Evolutionary conservation across 192 early-diverging fungal genomes (phyloP).

Genomic region (Chytriomyces hyalinus): DNA sequence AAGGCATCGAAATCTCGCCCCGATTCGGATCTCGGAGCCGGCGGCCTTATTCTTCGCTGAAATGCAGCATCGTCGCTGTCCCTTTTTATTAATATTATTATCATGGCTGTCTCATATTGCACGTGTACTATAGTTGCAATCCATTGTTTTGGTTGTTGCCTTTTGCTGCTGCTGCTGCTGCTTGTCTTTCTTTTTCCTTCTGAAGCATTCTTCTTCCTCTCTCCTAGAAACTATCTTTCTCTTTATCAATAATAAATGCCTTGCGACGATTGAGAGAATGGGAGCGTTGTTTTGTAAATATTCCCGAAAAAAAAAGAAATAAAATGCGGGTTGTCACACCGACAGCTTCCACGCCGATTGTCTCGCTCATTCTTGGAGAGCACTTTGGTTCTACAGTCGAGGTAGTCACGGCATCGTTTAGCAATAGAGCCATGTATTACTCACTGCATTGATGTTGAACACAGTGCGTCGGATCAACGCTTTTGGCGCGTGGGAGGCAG

Average conservation of each 20-base stretch:
- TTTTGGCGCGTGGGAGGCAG: slow-evolving; percentile 73
- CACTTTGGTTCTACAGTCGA: slow-evolving; percentile 25
- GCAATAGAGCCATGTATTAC: background rate
- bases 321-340: background rate
- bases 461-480: slow-evolving; percentile 65
- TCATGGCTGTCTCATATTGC: background rate
- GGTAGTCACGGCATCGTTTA: slow-evolving; percentile 4
- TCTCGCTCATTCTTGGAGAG: slow-evolving; percentile 18
- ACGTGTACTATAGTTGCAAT: no score
- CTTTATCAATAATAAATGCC: no score
- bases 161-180: no score
- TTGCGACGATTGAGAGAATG: no score
- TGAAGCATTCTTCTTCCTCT: no score
- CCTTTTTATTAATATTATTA: background rate
- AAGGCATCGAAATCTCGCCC: slow-evolving; percentile 40
- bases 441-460: no score
- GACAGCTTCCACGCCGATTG: background rate
- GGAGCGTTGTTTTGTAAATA: no score
- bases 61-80: background rate
- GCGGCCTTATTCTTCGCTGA: background rate
- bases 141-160: no score
- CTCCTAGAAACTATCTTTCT: no score
- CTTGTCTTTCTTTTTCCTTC: no score
- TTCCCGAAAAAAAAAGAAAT: background rate
- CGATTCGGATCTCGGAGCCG: slow-evolving; percentile 24